These are phyloP conservation scores for Russula abietina DNA, from an alignment of 768 basidiomycete genomes.

Conservation along the genomic window DNA sequence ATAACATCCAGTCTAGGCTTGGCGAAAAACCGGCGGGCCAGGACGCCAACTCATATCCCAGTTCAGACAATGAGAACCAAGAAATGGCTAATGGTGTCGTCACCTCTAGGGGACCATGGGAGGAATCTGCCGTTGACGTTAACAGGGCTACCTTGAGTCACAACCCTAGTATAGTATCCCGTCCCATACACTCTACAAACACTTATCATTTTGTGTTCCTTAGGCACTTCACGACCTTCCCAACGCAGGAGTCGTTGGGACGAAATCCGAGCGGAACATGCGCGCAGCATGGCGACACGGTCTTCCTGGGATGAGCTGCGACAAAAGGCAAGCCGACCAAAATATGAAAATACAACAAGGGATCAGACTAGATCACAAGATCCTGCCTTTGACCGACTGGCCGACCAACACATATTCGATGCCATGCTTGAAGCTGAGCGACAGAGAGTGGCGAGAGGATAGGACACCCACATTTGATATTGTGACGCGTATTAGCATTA, in stretches of 20 bases:
- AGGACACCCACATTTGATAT: background rate
- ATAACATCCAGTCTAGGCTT: constrained; percentile 30
- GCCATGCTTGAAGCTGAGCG: constrained; percentile 55
- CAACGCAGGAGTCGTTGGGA: constrained; percentile 49
- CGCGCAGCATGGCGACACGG: constrained; percentile 33
- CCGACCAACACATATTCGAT: constrained; percentile 53
- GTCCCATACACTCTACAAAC: background rate
- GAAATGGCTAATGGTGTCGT: background rate
- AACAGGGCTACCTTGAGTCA: background rate
- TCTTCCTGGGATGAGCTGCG: constrained; percentile 69
- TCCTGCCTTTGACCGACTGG: constrained; percentile 34
- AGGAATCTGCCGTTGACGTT: background rate
- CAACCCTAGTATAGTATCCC: background rate
- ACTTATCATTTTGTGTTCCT: background rate
- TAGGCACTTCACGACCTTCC: background rate
- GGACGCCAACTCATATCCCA: background rate
- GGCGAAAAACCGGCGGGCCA: constrained; percentile 23
- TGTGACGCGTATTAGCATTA: background rate
- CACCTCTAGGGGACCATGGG: background rate
- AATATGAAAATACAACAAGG: constrained; percentile 27
- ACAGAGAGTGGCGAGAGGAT: constrained; percentile 28
- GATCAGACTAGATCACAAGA: constrained; percentile 36
- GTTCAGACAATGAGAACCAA: background rate
- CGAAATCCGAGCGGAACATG: constrained; percentile 54
- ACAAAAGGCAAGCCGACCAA: constrained; percentile 33